Conservation (phyloP, 352 stramenopile genomes). For the Globisporangium iwayamae region DNA sequence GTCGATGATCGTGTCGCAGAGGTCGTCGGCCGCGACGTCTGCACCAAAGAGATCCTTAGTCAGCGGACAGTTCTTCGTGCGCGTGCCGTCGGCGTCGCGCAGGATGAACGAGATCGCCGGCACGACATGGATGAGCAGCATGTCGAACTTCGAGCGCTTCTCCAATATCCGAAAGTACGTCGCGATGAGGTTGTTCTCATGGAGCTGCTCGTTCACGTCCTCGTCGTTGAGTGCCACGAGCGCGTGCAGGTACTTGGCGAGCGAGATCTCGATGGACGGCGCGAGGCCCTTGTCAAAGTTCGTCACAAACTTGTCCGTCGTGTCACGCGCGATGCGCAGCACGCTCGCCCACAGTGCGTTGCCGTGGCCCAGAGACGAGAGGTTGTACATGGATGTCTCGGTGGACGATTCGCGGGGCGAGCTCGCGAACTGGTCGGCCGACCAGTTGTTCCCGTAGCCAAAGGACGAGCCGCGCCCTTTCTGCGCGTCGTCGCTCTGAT, state of each 20-base stretch:
- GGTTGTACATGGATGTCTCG: conserved; percentile 81
- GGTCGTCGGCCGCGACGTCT: conserved; percentile 33
- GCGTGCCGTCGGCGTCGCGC: conserved; percentile 57
- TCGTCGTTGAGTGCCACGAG: conserved; percentile 67
- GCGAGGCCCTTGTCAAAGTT: conserved; percentile 66
- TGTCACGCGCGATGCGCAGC: conserved; percentile 37
- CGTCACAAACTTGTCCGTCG: conserved; percentile 41
- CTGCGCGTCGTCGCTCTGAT: conserved; percentile 28
- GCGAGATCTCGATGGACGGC: conserved; percentile 74
- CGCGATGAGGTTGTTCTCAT: conserved; percentile 52
- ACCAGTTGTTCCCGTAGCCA: conserved; percentile 46
- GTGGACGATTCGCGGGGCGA: conserved; percentile 52
- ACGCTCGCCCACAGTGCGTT: conserved; percentile 61
- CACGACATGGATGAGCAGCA: conserved; percentile 85
- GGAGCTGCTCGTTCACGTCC: conserved; percentile 58
- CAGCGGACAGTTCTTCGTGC: conserved; percentile 65
- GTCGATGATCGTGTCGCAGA: conserved; percentile 45
- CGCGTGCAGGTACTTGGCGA: conserved; percentile 81
- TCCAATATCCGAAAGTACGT: conserved; percentile 68
- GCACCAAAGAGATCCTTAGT: conserved; percentile 68
- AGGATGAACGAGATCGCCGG: conserved; percentile 78
- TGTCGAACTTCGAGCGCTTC: conserved; percentile 71
- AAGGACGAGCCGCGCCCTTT: conserved; percentile 36
- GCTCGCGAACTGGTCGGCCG: conserved; percentile 51
- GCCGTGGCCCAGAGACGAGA: conserved; percentile 52